Evolutionary conservation across 78 protist species (phyloP).

Genomic region (Planoprotostelium fungivorum): DNA sequence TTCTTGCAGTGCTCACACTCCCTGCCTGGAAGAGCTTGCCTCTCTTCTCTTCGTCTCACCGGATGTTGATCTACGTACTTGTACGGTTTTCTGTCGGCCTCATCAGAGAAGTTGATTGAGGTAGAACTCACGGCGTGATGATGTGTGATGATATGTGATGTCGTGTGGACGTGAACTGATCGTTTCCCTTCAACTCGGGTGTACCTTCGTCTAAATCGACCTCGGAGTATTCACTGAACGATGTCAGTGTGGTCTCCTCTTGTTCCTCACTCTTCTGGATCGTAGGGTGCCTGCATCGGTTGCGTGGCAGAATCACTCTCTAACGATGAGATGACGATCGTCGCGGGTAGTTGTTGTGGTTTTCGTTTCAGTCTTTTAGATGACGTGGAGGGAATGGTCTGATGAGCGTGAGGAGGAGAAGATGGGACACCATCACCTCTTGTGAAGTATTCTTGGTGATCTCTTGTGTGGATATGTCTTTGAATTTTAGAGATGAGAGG

Average conservation of each 20-base stretch:
- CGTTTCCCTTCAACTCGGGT: neutral
- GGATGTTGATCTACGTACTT: neutral
- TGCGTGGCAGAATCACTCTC: no score
- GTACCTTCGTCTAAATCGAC: neutral
- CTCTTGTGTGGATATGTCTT: neutral
- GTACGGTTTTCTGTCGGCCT: neutral
- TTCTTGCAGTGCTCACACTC: neutral
- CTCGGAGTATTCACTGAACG: neutral
- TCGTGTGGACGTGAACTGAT: neutral
- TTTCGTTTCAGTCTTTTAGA: no score
- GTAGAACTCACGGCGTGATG: neutral
- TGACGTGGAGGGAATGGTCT: neutral
- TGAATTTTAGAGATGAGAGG: neutral
- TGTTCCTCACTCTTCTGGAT: neutral
- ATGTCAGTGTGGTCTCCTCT: neutral
- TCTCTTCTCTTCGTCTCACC: neutral
- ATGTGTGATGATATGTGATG: neutral
- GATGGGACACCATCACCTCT: neutral
- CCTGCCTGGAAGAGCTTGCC: neutral
- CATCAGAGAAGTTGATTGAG: neutral
- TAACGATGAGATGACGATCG: no score
- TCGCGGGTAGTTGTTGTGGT: neutral
- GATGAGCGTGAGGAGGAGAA: neutral
- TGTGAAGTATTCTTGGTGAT: neutral
- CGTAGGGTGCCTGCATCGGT: neutral